Evolutionary conservation across 2,329 filamentous ascomycete species (phyloP).

Genomic region (Penicillium sp.): DNA sequence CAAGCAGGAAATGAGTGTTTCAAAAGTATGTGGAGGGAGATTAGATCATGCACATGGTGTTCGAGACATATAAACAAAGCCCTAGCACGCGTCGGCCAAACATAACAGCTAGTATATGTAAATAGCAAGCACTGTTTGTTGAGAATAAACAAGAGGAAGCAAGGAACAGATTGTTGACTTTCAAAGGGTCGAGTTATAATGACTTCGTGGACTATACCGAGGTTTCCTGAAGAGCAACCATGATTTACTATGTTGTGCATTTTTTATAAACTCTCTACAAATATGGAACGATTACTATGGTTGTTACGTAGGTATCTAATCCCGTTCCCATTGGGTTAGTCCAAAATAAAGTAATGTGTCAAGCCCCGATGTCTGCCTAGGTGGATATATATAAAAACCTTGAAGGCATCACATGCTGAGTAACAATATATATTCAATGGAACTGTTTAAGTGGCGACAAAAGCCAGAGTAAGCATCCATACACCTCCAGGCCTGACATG

Average conservation of each 20-base stretch:
- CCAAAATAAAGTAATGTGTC: neutral
- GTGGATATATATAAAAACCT: neutral
- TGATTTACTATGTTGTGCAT: no score
- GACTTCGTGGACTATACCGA: neutral
- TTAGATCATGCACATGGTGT: neutral
- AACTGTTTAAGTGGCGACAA: neutral
- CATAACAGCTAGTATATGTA: neutral
- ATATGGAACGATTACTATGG: no score
- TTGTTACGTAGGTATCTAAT: neutral
- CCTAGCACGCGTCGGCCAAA: neutral
- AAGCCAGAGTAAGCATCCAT: neutral
- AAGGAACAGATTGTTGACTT: neutral
- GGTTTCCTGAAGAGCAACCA: neutral
- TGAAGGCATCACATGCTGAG: neutral
- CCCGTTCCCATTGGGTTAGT: no score
- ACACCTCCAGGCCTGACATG: neutral
- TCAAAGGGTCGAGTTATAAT: neutral
- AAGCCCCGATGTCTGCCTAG: neutral
- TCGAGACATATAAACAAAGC: slow-evolving; percentile 3
- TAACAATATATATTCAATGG: neutral
- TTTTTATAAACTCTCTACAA: neutral
- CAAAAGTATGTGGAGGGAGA: neutral
- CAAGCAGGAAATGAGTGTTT: slow-evolving; percentile 7
- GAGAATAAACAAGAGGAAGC: neutral
- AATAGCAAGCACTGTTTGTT: neutral